Evolutionary conservation across 352 stramenopile genomes (phyloP).

Genomic region (Pythium brassicae): DNA sequence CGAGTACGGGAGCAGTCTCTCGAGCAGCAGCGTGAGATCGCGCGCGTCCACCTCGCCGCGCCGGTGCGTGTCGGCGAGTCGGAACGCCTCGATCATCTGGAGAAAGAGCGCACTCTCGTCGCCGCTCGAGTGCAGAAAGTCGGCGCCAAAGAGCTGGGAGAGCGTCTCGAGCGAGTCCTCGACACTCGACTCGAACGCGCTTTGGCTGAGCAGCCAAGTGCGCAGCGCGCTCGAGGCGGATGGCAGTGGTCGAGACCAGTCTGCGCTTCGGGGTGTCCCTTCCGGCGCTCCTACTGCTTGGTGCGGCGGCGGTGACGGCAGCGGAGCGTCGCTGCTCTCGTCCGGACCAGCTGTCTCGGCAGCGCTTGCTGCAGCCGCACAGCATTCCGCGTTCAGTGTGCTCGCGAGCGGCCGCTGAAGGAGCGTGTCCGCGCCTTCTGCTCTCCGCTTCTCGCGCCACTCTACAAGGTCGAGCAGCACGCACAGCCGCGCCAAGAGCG

Average conservation of each 20-base stretch:
- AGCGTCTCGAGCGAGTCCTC: conserved; percentile 69
- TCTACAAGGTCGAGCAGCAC: conserved; percentile 43
- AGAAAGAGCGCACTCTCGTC: conserved; percentile 82
- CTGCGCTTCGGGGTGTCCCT: conserved; percentile 30
- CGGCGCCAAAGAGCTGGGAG: conserved; percentile 62
- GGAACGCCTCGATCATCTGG: conserved; percentile 86
- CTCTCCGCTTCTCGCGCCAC: conserved; percentile 22
- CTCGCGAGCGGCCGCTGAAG: too few species aligned
- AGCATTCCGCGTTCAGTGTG: too few species aligned
- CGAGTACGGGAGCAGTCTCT: conserved; percentile 72
- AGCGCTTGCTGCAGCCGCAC: too few species aligned
- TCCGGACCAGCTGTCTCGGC: too few species aligned
- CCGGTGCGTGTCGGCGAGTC: conserved; percentile 70
- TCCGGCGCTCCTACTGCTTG: too few species aligned
- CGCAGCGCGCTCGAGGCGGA: too few species aligned
- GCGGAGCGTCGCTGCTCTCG: too few species aligned
- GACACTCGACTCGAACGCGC: conserved; percentile 42
- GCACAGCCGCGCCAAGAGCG: conserved; percentile 28
- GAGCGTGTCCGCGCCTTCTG: too few species aligned
- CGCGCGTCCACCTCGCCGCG: conserved; percentile 76
- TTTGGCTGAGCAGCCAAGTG: conserved; percentile 47
- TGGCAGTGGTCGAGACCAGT: conserved; percentile 9
- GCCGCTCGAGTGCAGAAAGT: conserved; percentile 65
- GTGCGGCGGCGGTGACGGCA: too few species aligned
- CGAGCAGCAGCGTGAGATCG: conserved; percentile 67